These are phyloP conservation scores for Fusarium brachygibbosum DNA, from an alignment of 2,329 filamentous ascomycete genomes.

Conservation along the genomic window DNA sequence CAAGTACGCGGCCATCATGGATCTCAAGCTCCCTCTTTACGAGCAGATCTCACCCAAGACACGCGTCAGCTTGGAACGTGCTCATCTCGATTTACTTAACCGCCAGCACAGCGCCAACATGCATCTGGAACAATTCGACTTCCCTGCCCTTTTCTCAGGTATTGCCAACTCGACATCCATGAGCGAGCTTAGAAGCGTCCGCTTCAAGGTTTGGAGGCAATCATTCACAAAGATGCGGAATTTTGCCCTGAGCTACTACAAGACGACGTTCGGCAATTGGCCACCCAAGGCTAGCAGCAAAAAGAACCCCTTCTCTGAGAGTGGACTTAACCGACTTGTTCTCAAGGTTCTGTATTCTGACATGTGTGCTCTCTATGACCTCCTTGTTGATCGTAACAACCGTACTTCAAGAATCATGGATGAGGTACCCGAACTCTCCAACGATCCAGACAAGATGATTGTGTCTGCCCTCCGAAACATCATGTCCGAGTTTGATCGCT, in stretches of 20 bases:
- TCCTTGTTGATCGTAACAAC: constrained; percentile 83
- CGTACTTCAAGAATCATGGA: constrained; percentile 85
- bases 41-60: constrained; percentile 78
- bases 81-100: constrained; percentile 82
- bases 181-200: constrained; percentile 80
- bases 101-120: constrained; percentile 77
- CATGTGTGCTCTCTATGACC: constrained; percentile 87
- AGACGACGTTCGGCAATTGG: constrained; percentile 75
- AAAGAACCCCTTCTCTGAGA: constrained; percentile 90
- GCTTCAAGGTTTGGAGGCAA: constrained; percentile 86
- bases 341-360: constrained; percentile 87
- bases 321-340: constrained; percentile 86
- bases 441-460: constrained; percentile 71
- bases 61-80: constrained; percentile 83
- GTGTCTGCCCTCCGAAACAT: constrained; percentile 81
- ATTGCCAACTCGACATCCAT: constrained; percentile 86
- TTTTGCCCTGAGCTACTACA: constrained; percentile 78
- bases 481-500: constrained; percentile 89
- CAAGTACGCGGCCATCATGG: constrained; percentile 81
- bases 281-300: constrained; percentile 92
- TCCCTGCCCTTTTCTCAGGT: constrained; percentile 89
- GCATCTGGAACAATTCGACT: constrained; percentile 89
- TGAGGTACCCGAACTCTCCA: constrained; percentile 68
- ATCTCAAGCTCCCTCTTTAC: constrained; percentile 77
- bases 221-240: constrained; percentile 81